Evolutionary conservation across 2,329 filamentous ascomycete species (phyloP).

Genomic region (Talaromyces sp.): DNA sequence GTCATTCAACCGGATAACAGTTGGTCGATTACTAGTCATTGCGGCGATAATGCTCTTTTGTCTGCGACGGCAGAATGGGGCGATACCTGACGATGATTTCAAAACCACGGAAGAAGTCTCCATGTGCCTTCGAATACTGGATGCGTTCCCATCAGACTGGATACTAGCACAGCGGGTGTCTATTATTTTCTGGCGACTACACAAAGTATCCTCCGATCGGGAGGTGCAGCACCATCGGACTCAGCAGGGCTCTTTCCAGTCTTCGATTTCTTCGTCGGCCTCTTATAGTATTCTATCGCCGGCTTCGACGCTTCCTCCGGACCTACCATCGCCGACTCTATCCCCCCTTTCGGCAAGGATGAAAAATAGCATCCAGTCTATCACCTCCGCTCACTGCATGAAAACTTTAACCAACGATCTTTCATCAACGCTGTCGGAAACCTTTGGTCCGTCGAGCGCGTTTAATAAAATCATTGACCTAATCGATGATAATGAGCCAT

Average conservation of each 20-base stretch:
- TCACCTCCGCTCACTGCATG: neutral
- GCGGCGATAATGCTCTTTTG: neutral
- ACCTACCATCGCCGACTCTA: neutral
- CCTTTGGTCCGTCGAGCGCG: neutral
- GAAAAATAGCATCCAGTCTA: neutral
- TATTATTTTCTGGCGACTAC: neutral
- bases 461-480: neutral
- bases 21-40: neutral
- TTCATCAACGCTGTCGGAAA: neutral
- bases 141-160: neutral
- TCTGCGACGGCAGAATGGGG: neutral
- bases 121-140: neutral
- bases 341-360: neutral
- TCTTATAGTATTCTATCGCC: neutral
- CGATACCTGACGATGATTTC: neutral
- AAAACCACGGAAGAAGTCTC: neutral
- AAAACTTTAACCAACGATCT: neutral
- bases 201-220: neutral
- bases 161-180: neutral
- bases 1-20: neutral
- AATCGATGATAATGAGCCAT: neutral
- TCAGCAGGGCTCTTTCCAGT: neutral
- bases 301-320: neutral
- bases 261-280: neutral
- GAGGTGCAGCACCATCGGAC: neutral